Evolutionary conservation across 2,329 filamentous ascomycete genomes (phyloP).

Genomic region (Didymellaceae sp.): DNA sequence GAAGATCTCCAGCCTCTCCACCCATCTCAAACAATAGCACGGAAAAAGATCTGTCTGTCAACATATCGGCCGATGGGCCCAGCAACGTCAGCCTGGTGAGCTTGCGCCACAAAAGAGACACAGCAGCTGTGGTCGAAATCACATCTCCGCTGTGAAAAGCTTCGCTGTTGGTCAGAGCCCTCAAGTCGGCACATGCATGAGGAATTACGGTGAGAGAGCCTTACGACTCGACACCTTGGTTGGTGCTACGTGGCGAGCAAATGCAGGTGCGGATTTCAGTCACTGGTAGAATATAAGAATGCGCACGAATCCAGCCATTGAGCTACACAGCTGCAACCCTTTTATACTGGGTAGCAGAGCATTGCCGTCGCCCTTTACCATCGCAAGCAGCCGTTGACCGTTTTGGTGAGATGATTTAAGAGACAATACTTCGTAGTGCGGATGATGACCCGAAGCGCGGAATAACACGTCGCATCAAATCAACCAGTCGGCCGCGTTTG

Average conservation of each 20-base stretch:
- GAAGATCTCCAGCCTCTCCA: constrained; percentile 8
- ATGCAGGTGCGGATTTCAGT: constrained; percentile 18
- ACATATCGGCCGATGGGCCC: constrained; percentile 2
- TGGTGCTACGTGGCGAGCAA: constrained; percentile 21
- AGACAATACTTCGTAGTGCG: constrained; percentile 5
- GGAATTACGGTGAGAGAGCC: constrained; percentile 11
- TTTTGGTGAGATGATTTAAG: constrained; percentile 9
- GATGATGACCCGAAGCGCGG: constrained; percentile 10
- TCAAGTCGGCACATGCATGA: constrained; percentile 1
- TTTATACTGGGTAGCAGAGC: constrained; percentile 11
- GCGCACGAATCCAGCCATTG: constrained; percentile 18
- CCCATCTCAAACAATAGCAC: constrained; percentile 18
- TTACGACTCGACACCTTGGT: constrained; percentile 4
- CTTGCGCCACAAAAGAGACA: constrained; percentile 1
- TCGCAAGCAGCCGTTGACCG: constrained; percentile 11
- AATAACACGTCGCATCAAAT: constrained; percentile 13
- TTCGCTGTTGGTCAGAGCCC: constrained; percentile 9
- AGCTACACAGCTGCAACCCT: constrained; percentile 19
- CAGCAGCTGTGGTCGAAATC: neutral
- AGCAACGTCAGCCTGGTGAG: neutral
- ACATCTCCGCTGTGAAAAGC: neutral
- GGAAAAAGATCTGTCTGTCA: constrained; percentile 4
- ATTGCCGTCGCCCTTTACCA: constrained; percentile 10
- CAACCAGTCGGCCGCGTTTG: neutral
- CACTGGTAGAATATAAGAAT: constrained; percentile 21